Base-by-base conservation (phyloP, 129 eudicot genomes). In the Tanacetum coccineum region DNA sequence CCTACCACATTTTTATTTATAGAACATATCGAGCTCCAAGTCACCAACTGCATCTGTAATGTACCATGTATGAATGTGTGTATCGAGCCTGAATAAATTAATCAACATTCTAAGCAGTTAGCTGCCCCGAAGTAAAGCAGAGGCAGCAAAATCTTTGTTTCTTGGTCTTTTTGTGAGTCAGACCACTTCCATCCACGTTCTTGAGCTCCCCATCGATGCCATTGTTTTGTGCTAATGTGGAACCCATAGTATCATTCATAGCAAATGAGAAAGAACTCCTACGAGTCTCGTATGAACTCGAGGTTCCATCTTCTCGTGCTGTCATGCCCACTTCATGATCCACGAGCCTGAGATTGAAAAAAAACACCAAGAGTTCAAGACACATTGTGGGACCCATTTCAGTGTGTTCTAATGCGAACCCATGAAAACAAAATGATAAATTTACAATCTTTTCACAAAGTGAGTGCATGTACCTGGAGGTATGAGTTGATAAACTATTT, bases 111-210 rank as follows among this genome's bases (percentile, higher is more conserved):
- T 58, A 81, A 66, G 60, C 69, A 26, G 47, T 28, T 68, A 62
- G 69, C 71, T 49, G 56, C 20, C 83, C 74, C 55, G 76, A 70
- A 62, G 78, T 55, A 45, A 76, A 70, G 69, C 46, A 54, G 52
- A 80, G 48, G 77, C 95, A 87, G 51, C 95, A 87, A 52, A 67
- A 70, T 71, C 90, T 76, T 25, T 40, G 53, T 45, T 74, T 81
- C 28, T 72, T 83, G 11, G 66, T 70, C 70, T 77, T 84, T 59
- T 46, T 68, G 54, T 58, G 72, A 17, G 67, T 36, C 53, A 21
- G 9, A 30, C 13, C 57, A 59, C 36, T 74, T 72, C 44, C 72
- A 59, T 39, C 40, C 3, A 3, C 49, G 36, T 63, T 62, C 40
- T 62, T 63, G 21, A 61, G 9, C 45, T 64, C 78, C 14, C 74